These are phyloP conservation scores for Anisodus tanguticus DNA, from an alignment of 257 asterid species.

Conservation along the genomic window DNA sequence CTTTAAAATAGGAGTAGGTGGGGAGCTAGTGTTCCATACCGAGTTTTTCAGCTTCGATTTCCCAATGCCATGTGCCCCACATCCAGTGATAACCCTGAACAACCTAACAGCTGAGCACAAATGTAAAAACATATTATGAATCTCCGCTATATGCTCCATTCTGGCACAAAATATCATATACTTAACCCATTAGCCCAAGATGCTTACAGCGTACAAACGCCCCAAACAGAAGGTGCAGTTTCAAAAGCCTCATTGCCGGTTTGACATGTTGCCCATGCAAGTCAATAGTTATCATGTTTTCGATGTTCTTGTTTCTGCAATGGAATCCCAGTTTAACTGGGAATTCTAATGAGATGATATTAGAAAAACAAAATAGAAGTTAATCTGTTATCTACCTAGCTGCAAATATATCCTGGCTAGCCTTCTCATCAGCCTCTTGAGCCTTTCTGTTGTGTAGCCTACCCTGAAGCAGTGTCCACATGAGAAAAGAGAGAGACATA, in stretches of 20 bases:
- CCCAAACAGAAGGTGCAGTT: conserved; percentile 94
- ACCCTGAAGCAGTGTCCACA: conserved; percentile 55
- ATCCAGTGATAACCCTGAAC: conserved; percentile 92
- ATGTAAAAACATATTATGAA: conserved; percentile 1
- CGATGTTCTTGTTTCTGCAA: conserved; percentile 80
- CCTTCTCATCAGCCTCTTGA: conserved; percentile 85
- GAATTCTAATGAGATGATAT: neutral
- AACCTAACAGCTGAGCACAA: conserved; percentile 68
- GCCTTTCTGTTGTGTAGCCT: conserved; percentile 73
- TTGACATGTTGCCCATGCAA: conserved; percentile 96
- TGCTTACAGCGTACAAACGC: conserved; percentile 88
- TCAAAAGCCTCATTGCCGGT: conserved; percentile 87
- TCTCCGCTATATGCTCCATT: conserved; percentile 20
- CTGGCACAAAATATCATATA: neutral
- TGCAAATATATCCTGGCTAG: conserved; percentile 79
- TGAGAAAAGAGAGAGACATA: neutral
- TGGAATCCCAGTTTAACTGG: conserved; percentile 37
- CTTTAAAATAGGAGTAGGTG: neutral
- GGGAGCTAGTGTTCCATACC: conserved; percentile 46
- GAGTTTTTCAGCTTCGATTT: conserved; percentile 82
- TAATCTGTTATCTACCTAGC: conserved; percentile 56
- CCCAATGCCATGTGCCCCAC: conserved; percentile 92
- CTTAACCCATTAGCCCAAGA: conserved; percentile 24
- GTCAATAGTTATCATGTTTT: conserved; percentile 81
- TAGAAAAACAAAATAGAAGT: conserved; percentile 5